phyloP scores from a whole-genome alignment of 805 yeast species.

The Suhomyces sp. region DNA sequence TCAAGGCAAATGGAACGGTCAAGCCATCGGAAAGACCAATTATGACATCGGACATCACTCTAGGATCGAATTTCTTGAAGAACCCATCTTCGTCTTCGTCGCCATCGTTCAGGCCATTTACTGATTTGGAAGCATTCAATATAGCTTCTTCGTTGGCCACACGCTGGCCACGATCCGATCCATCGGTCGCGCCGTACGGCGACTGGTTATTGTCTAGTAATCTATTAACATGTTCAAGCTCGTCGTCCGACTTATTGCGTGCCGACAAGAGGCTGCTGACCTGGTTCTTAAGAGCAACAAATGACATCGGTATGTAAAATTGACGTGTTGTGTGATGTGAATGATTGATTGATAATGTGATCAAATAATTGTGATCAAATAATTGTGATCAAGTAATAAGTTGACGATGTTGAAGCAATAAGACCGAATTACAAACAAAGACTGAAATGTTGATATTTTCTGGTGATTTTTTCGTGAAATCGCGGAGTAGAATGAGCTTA shows the following conservation, averaged over 20 bases:
- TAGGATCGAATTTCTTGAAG: constrained; percentile 68
- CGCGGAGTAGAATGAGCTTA: not conserved
- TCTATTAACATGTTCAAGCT: constrained; percentile 28
- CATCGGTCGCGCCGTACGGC: constrained; percentile 36
- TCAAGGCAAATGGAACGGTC: constrained; percentile 97
- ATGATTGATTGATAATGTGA: too few relatives aligned
- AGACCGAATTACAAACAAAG: not conserved
- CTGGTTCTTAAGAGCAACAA: constrained; percentile 37
- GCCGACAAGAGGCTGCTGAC: constrained; percentile 25
- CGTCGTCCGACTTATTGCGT: constrained; percentile 24
- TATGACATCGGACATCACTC: constrained; percentile 89
- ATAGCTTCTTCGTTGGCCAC: constrained; percentile 37
- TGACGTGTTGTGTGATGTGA: not conserved
- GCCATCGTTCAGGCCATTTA: constrained; percentile 17
- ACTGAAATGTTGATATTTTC: not conserved
- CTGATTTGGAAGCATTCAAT: constrained; percentile 26
- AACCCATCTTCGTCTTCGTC: constrained; percentile 33
- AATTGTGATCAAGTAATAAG: too few relatives aligned
- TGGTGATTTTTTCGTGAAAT: not conserved
- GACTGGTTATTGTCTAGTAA: constrained; percentile 30
- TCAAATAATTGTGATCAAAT: too few relatives aligned
- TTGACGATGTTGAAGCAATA: not conserved
- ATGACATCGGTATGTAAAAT: constrained; percentile 16
- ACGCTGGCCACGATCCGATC: constrained; percentile 33
- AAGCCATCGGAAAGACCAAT: constrained; percentile 94